phyloP scores from a whole-genome alignment of 2,329 filamentous ascomycete genomes.

The Calycina herbarum region DNA sequence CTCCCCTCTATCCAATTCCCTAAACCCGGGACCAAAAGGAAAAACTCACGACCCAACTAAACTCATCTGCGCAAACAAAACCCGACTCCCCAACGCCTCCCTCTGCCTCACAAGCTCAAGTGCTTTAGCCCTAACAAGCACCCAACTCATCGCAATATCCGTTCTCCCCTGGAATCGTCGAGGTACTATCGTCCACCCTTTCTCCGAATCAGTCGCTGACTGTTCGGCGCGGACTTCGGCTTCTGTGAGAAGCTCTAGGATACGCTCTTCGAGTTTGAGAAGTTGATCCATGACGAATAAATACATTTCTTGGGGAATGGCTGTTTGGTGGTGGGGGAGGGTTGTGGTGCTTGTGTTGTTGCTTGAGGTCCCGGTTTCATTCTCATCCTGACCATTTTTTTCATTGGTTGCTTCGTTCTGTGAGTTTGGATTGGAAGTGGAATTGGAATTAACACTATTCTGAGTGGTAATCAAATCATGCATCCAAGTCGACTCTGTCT shows the following conservation, averaged over 20 bases:
- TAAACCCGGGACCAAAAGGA: not conserved
- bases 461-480: slow-evolving; percentile 40
- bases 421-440: slow-evolving; percentile 18
- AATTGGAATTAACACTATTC: too few species aligned
- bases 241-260: slow-evolving; percentile 47
- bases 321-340: slow-evolving; percentile 17
- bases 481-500: slow-evolving; percentile 50
- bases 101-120: slow-evolving; percentile 48
- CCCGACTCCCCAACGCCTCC: slow-evolving; percentile 46
- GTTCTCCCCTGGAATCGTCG: slow-evolving; percentile 41
- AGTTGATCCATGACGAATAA: slow-evolving; percentile 49
- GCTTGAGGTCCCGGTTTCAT: slow-evolving; percentile 6
- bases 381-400: too few species aligned
- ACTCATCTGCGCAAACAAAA: slow-evolving; percentile 51
- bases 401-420: too few species aligned
- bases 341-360: slow-evolving; percentile 13
- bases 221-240: slow-evolving; percentile 40
- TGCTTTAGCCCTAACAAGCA: slow-evolving; percentile 46
- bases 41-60: slow-evolving; percentile 46
- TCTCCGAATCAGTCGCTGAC: slow-evolving; percentile 19
- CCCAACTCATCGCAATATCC: slow-evolving; percentile 47
- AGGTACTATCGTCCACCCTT: slow-evolving; percentile 42
- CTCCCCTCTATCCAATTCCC: not conserved
- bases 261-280: slow-evolving; percentile 44
- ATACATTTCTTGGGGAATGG: slow-evolving; percentile 49